These are phyloP conservation scores for Backusella psychrophila DNA, from an alignment of 192 early-diverging fungal genomes.

Conservation along the genomic window DNA sequence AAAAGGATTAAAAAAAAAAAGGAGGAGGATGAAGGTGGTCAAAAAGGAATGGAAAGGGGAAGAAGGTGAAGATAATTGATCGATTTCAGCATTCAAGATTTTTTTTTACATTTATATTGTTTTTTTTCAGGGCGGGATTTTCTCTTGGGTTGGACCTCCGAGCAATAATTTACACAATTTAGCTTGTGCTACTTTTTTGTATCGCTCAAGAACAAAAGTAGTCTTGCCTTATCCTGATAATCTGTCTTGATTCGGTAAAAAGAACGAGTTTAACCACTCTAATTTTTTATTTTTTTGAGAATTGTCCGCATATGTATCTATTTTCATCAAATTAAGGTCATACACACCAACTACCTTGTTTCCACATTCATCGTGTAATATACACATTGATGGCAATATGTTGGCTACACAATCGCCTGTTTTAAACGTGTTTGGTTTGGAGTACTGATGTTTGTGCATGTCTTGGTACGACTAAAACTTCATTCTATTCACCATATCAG, in stretches of 20 bases:
- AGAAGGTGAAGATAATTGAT: background rate
- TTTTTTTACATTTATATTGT: constrained; percentile 5
- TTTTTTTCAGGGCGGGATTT: constrained; percentile 10
- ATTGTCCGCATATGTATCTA: constrained; percentile 8
- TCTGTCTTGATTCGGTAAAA: constrained; percentile 12
- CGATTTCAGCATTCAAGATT: background rate
- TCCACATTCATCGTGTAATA: constrained; percentile 2
- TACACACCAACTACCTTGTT: background rate
- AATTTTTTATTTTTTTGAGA: background rate
- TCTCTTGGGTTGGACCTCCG: background rate
- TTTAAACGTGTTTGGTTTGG: background rate
- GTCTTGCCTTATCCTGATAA: constrained; percentile 11
- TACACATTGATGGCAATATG: background rate
- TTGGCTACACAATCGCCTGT: background rate
- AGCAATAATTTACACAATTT: constrained; percentile 12
- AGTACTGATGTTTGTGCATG: constrained; percentile 5
- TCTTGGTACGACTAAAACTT: background rate
- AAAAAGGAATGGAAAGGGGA: constrained; percentile 5
- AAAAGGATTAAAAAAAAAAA: constrained; percentile 10
- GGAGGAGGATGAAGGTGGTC: constrained; percentile 10
- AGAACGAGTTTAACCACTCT: constrained; percentile 9
- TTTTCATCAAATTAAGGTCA: constrained; percentile 8
- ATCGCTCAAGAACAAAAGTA: background rate
- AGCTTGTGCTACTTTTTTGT: constrained; percentile 4
- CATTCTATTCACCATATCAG: background rate